Evolutionary conservation across 2,329 filamentous ascomycete species (phyloP), one percentile per base, ranked within the genome.

Genomic region (Colletotrichum sp.): DNA sequence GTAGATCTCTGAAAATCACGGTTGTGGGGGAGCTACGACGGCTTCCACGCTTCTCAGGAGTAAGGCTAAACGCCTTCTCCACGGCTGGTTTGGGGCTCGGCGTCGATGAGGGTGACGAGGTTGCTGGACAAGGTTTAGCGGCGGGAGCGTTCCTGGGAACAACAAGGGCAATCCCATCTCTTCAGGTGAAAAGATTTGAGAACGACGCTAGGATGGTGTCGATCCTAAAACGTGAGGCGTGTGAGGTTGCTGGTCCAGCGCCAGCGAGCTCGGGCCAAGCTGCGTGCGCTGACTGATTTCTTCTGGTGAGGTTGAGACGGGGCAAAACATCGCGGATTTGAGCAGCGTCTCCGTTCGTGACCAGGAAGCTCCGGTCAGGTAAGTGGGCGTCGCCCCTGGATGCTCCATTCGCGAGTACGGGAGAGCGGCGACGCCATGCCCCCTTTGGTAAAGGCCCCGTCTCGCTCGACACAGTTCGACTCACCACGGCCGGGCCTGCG

Each of bases 201-300:
- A 76, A 73, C 49, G 36, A 32, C 57, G 44, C 74, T n/a, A 66
- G 74, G 74, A 76, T 76, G 64, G 49, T 39, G 70, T 66, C 39
- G 74, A 76, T 76, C 74, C 49, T 76, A 60, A 76, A 76, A 76
- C 70, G 44, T 28, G 71, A 76, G 74, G 65, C 30, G 74, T 74
- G 70, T 74, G 74, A 76, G 74, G 44, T 65, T 65, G 70, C 44
- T 62, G 59, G 70, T 18, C 59, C n/a, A 55, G 49, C 44, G 39
- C 34, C 32, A 65, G 30, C 34, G 59, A 76, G 70, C 74, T 74
- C 36, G 70, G 74, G 65, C 71, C 70, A 49, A 52, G 65, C n/a
- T 65, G 34, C 59, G 34, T 55, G 39, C 32, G 74, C 70, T 76
- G 64, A 64, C 26, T 64, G 69, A 73, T 64, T 52, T 57, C 57